phyloP scores from a whole-genome alignment of 768 basidiomycete genomes.

The Terana coerulea region DNA sequence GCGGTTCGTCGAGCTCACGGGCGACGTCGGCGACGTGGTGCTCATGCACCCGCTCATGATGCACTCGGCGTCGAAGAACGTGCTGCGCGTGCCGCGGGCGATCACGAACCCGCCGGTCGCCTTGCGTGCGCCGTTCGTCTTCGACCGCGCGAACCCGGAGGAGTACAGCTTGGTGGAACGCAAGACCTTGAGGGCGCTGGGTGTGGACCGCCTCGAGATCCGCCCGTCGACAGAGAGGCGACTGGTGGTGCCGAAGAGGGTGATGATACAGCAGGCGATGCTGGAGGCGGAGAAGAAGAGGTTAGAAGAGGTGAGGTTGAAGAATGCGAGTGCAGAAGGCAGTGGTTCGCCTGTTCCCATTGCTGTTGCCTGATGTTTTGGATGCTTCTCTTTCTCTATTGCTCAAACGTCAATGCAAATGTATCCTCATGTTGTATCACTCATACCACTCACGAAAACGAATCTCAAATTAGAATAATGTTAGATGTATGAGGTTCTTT shows the following conservation, averaged over 20 bases:
- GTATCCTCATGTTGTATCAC: too few species aligned
- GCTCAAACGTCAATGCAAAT: too few species aligned
- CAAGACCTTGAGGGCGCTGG: conserved; percentile 31
- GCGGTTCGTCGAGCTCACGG: conserved; percentile 30
- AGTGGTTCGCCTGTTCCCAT: conserved; percentile 1
- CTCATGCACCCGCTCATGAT: conserved; percentile 36
- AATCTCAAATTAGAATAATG: too few species aligned
- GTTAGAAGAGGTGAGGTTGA: conserved; percentile 21
- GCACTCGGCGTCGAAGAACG: conserved; percentile 35
- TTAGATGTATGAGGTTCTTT: too few species aligned
- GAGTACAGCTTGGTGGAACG: conserved; percentile 33
- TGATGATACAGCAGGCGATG: conserved; percentile 45
- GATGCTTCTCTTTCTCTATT: too few species aligned
- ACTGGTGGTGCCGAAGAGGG: conserved; percentile 43
- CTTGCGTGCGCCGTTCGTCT: conserved; percentile 31
- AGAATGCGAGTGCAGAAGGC: neutral
- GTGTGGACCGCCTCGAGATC: conserved; percentile 40
- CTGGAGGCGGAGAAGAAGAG: conserved; percentile 44
- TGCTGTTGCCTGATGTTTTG: conserved; percentile 11
- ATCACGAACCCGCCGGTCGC: conserved; percentile 37
- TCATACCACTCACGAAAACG: too few species aligned
- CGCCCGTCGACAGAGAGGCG: conserved; percentile 44
- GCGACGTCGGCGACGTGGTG: conserved; percentile 34
- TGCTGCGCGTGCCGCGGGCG: conserved; percentile 30
- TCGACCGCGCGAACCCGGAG: conserved; percentile 24